A percentile compares a stretch with the other conserved stretches of the same genome.
phyloP scores from a whole-genome alignment of 306 rosid species.

The Cercis canadensis region DNA sequence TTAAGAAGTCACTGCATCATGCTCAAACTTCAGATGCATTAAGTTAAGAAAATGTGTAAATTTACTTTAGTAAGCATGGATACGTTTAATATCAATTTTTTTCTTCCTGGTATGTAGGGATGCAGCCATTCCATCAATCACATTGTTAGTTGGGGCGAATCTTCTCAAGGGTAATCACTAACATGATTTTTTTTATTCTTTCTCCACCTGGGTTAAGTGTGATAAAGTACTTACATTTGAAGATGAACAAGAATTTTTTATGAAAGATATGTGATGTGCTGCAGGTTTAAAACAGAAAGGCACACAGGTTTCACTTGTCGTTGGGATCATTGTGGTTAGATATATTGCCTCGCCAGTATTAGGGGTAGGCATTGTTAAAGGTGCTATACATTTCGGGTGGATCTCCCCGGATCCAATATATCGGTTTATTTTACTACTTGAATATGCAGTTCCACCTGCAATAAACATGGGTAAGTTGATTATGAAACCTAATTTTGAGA shows the following conservation, averaged over 20 bases:
- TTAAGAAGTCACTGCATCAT: no score
- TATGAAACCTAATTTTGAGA: no score
- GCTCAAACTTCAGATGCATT: no score
- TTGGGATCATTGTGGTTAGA: constrained; percentile 12
- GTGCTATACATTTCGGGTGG: background rate
- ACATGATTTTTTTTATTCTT: no score
- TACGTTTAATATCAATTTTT: background rate
- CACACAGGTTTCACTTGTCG: background rate
- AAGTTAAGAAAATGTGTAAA: no score
- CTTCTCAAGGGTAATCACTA: background rate
- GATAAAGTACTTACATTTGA: no score
- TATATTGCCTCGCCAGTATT: constrained; percentile 11
- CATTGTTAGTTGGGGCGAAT: constrained; percentile 1
- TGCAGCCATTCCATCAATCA: constrained; percentile 8
- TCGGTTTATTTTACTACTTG: background rate
- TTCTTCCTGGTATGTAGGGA: background rate
- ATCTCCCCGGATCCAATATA: background rate
- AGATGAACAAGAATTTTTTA: background rate
- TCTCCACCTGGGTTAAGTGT: no score
- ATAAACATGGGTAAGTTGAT: background rate
- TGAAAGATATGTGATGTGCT: background rate
- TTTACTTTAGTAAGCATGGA: no score
- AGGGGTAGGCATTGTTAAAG: background rate
- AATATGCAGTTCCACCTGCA: background rate
- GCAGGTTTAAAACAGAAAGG: constrained; percentile 2